These are phyloP conservation scores for Suillus hirtellus DNA, from an alignment of 768 basidiomycete species.

Conservation along the genomic window DNA sequence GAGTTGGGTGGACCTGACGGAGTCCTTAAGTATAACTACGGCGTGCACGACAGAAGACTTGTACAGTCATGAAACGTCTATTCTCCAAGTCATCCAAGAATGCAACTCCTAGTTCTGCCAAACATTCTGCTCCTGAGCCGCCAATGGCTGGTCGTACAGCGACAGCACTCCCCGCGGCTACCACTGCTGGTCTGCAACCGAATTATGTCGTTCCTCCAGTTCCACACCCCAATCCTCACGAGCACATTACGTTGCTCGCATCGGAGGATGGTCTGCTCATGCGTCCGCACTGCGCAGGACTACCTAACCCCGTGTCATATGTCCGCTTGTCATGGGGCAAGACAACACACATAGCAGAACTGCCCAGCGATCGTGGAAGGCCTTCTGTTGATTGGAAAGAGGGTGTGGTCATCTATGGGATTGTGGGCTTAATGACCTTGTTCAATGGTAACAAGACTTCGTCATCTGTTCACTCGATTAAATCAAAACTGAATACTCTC, in stretches of 20 bases:
- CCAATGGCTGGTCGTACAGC: background rate
- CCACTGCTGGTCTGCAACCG: slow-evolving; percentile 47
- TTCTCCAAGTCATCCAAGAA: slow-evolving; percentile 25
- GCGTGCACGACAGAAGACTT: background rate
- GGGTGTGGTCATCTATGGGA: slow-evolving; percentile 66
- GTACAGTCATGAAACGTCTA: slow-evolving; percentile 33
- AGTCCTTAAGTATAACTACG: background rate
- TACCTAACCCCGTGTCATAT: slow-evolving; percentile 33
- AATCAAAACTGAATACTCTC: background rate
- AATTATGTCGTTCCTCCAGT: slow-evolving; percentile 65
- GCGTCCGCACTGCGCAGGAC: slow-evolving; percentile 49
- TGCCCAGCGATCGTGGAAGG: slow-evolving; percentile 36
- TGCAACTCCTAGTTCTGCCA: slow-evolving; percentile 6
- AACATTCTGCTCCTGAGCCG: background rate
- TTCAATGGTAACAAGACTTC: slow-evolving; percentile 55
- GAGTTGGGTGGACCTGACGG: background rate
- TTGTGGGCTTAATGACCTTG: slow-evolving; percentile 72
- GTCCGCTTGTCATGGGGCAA: slow-evolving; percentile 66
- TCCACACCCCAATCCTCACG: slow-evolving; percentile 75
- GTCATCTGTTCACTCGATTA: background rate
- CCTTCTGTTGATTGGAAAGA: slow-evolving; percentile 53
- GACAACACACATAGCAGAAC: slow-evolving; percentile 50
- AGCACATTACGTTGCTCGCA: slow-evolving; percentile 61
- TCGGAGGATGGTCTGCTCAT: slow-evolving; percentile 67
- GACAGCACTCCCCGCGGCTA: slow-evolving; percentile 10